Evolutionary conservation across 768 basidiomycete species (phyloP).

Genomic region (Kwoniella shandongensis): DNA sequence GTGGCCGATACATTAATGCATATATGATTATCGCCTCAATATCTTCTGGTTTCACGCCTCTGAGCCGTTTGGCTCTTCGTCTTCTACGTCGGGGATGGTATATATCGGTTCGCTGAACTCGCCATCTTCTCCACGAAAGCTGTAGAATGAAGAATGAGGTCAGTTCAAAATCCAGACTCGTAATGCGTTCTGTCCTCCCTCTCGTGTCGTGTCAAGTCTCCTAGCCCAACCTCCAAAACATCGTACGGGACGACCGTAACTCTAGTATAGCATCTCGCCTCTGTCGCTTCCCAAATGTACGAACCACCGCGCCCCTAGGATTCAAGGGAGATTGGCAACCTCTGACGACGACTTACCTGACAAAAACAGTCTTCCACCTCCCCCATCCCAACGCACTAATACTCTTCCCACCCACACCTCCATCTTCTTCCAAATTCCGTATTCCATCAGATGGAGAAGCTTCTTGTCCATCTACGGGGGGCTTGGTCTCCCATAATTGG

Average conservation of each 20-base stretch:
- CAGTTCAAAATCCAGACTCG: neutral
- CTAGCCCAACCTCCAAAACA: no score
- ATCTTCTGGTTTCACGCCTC: neutral
- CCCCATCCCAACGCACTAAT: slow-evolving; percentile 31
- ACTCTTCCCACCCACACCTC: slow-evolving; percentile 7
- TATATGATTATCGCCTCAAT: no score
- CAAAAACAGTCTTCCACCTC: slow-evolving; percentile 40
- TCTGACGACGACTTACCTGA: slow-evolving; percentile 37
- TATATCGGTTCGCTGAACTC: slow-evolving; percentile 35
- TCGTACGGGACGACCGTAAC: no score
- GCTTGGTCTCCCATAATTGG: slow-evolving; percentile 31
- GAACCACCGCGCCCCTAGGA: no score
- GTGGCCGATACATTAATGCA: no score
- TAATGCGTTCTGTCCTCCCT: neutral
- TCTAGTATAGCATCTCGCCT: no score
- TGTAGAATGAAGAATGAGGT: slow-evolving; percentile 1
- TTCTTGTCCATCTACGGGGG: slow-evolving; percentile 24
- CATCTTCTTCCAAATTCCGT: slow-evolving; percentile 22
- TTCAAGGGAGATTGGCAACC: no score
- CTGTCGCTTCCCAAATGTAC: no score
- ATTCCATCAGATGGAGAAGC: slow-evolving; percentile 10
- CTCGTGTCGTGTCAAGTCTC: neutral
- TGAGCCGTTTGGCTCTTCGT: slow-evolving; percentile 30
- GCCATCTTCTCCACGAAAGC: slow-evolving; percentile 27
- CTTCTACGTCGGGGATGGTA: slow-evolving; percentile 44